Base-by-base conservation (phyloP, 176 grass and related monocot species). In the Pharus latifolius region DNA sequence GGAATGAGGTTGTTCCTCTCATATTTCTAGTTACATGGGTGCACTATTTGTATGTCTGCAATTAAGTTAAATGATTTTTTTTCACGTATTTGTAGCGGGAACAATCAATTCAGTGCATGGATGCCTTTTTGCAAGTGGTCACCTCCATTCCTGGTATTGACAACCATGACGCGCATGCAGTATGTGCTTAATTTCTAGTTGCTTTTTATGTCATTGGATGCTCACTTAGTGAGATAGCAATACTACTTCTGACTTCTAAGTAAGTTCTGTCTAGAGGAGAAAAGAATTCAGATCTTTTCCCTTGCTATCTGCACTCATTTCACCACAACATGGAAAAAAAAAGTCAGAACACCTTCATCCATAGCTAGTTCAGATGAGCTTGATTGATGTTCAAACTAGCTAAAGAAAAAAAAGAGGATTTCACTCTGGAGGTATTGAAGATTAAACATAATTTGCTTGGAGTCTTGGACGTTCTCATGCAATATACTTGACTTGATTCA, bases 61-160 rank as follows among this genome's bases (percentile, higher is more conserved):
- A 43, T 52, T 16, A 61, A 48, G 62, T 37, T 30, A 56, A 47
- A 55, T 62, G 23, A 30, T 69, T 63, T 41, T 77, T 35, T 20
- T 31, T 3, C 31, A 23, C 69, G 20, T 48, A 29, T 63, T 16
- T 47, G 22, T 41, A 96, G 94, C 70, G 81, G 49, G 77, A 74
- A 66, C 77, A 78, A 63, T 78, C 89, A 61, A 86, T 90, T 67
- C 94, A 90, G 70, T 87, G 62, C 69, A 85, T 85, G 62, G 89
- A 92, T 80, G 42, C 76, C 37, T 89, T 89, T 70, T 43, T 97
- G 17, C 44, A 25, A 41, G 89, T 92, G 15, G 54, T 96, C 68
- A 92, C 93, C 48, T 83, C 93, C 38, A 87, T 97, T 62, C 89
- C 86, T 76, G 89, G 80, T 42, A 90, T 92, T 63, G 93, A 97